Conservation (phyloP, 768 basidiomycete genomes). For the Punctularia strigosozonata region DNA sequence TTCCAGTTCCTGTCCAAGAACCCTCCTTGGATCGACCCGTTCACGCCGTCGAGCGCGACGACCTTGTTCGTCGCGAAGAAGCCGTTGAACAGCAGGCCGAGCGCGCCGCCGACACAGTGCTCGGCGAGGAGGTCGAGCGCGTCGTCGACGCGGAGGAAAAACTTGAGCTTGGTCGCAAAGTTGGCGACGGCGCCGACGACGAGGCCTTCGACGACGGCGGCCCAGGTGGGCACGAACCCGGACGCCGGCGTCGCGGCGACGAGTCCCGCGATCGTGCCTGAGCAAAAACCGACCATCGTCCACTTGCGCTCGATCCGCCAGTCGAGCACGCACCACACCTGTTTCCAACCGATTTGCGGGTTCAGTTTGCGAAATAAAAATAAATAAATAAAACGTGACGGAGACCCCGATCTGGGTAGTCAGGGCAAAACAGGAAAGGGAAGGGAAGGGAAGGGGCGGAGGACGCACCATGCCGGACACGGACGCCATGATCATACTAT, state of each 20-base stretch:
- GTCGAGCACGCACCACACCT: constrained; percentile 78
- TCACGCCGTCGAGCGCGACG: constrained; percentile 60
- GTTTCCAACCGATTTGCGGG: too few relatives aligned
- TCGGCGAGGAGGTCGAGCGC: constrained; percentile 88
- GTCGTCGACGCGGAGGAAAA: constrained; percentile 66
- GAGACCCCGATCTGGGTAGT: too few relatives aligned
- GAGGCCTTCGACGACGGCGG: constrained; percentile 64
- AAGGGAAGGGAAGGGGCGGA: too few relatives aligned
- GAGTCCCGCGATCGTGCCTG: constrained; percentile 79
- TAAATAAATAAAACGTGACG: too few relatives aligned
- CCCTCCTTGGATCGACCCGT: constrained; percentile 39
- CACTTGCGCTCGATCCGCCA: constrained; percentile 71
- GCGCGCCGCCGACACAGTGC: constrained; percentile 77
- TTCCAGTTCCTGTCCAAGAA: constrained; percentile 72
- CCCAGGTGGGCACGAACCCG: constrained; percentile 72
- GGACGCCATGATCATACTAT: constrained; percentile 78
- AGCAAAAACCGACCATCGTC: constrained; percentile 89
- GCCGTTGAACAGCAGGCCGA: constrained; percentile 62
- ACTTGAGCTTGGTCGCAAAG: constrained; percentile 78
- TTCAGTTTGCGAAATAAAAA: too few relatives aligned
- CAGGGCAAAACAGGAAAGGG: too few relatives aligned
- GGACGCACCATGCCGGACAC: constrained; percentile 72
- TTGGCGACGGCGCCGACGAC: constrained; percentile 66
- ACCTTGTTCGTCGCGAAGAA: constrained; percentile 62
- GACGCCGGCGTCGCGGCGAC: constrained; percentile 85